A percentile compares a stretch with the other conserved stretches of the same genome.
Evolutionary conservation across 805 yeast genomes (phyloP).

Genomic region (Candida manassasensis): DNA sequence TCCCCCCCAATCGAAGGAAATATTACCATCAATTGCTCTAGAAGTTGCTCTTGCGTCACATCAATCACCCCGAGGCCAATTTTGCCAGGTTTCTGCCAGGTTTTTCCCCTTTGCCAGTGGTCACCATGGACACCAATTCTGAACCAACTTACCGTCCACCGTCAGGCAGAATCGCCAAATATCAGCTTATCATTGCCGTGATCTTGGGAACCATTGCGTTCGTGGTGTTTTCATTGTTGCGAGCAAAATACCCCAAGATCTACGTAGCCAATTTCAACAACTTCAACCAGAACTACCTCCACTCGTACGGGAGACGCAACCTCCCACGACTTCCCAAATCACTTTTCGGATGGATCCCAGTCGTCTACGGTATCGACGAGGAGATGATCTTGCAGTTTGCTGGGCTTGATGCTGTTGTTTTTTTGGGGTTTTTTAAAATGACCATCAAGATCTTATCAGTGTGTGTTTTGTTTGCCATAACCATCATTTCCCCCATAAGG

Average conservation of each 20-base stretch:
- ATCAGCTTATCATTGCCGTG: constrained; percentile 70
- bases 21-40: too few relatives aligned
- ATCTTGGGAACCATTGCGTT: constrained; percentile 67
- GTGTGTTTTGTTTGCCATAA: constrained; percentile 65
- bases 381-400: constrained; percentile 80
- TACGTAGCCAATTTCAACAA: constrained; percentile 75
- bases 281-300: constrained; percentile 36
- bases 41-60: too few relatives aligned
- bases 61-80: too few relatives aligned
- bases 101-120: too few relatives aligned
- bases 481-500: constrained; percentile 79
- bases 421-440: constrained; percentile 85
- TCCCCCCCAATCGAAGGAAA: too few relatives aligned
- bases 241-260: constrained; percentile 72
- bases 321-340: constrained; percentile 61
- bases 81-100: too few relatives aligned
- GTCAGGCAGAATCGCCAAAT: constrained; percentile 56
- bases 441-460: constrained; percentile 63
- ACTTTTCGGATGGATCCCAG: constrained; percentile 78
- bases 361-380: constrained; percentile 61
- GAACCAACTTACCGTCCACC: constrained; percentile 15
- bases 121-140: too few relatives aligned
- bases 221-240: constrained; percentile 60
- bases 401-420: constrained; percentile 92
- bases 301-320: constrained; percentile 41